Percentiles rank a stretch among this genome's conserved stretches.
phyloP scores from a whole-genome alignment of 2,329 filamentous ascomycete species.

The Mycosphaerella sp. region DNA sequence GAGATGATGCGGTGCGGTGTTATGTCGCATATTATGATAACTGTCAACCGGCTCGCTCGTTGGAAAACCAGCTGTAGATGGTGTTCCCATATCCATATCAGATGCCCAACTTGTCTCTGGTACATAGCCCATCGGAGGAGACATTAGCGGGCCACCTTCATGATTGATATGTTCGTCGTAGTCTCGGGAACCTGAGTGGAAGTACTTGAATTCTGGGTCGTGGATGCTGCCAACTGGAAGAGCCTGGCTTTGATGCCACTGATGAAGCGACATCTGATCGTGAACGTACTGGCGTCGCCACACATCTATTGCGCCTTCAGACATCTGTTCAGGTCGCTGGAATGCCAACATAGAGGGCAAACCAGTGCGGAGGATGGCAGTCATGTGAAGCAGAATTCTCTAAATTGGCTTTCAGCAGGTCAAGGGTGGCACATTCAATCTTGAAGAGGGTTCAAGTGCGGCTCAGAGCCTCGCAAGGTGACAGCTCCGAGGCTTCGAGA shows the following conservation, averaged over 20 bases:
- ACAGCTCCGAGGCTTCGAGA: not conserved
- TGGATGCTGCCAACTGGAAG: slow-evolving; percentile 23
- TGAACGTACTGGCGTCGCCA: slow-evolving; percentile 22
- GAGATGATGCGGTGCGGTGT: slow-evolving; percentile 18
- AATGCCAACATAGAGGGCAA: slow-evolving; percentile 16
- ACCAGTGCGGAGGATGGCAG: slow-evolving; percentile 16
- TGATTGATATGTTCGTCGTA: slow-evolving; percentile 20
- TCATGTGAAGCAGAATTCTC: slow-evolving; percentile 25
- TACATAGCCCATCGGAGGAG: slow-evolving; percentile 24
- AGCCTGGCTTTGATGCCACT: slow-evolving; percentile 22
- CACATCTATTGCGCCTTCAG: slow-evolving; percentile 19
- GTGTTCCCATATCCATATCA: slow-evolving; percentile 30
- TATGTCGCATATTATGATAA: slow-evolving; percentile 22
- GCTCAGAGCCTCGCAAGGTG: slow-evolving; percentile 16
- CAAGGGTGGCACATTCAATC: slow-evolving; percentile 13
- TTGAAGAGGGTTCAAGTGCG: slow-evolving; percentile 23
- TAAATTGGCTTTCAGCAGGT: slow-evolving; percentile 18
- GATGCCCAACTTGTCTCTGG: slow-evolving; percentile 24
- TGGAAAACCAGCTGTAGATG: slow-evolving; percentile 25
- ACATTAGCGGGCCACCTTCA: slow-evolving; percentile 22
- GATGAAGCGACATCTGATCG: slow-evolving; percentile 20
- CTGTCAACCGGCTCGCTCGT: slow-evolving; percentile 21
- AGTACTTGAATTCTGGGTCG: slow-evolving; percentile 29
- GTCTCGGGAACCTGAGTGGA: slow-evolving; percentile 20
- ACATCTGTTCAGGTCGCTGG: slow-evolving; percentile 16